Evolutionary conservation across 805 yeast species (phyloP).

Genomic region (Maudiozyma turicensis): DNA sequence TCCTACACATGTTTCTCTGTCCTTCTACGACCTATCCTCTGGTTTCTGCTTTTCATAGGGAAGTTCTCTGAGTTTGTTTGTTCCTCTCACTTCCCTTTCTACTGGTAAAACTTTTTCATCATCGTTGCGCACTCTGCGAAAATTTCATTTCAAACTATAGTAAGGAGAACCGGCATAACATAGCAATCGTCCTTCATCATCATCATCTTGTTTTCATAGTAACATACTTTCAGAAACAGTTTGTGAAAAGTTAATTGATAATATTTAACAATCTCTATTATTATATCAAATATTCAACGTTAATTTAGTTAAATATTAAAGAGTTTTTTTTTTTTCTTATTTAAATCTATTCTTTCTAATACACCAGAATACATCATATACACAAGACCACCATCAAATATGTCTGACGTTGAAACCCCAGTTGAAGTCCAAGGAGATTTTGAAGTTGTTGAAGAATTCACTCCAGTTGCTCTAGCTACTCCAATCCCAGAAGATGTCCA

Average conservation of each 20-base stretch:
- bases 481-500: constrained; percentile 94
- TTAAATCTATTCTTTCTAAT: background rate
- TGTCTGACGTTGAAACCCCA: constrained; percentile 82
- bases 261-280: background rate
- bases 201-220: no score
- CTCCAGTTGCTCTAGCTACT: constrained; percentile 79
- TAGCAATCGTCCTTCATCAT: no score
- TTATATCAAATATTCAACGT: background rate
- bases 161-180: no score
- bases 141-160: no score
- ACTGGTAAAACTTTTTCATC: no score
- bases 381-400: constrained; percentile 30
- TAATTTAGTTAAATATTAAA: background rate
- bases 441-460: constrained; percentile 64
- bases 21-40: background rate
- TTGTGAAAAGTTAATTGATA: background rate
- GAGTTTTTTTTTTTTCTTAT: background rate
- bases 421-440: constrained; percentile 48
- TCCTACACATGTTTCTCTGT: background rate
- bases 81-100: no score
- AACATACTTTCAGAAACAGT: no score
- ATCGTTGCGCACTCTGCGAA: no score
- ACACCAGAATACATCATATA: constrained; percentile 3
- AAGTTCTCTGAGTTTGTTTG: no score
- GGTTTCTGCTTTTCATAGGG: background rate